Percentiles rank a stretch among this genome's conserved stretches.
These are phyloP conservation scores for Leucocoprinus birnbaumii DNA, from an alignment of 768 basidiomycete species.

Conservation along the genomic window DNA sequence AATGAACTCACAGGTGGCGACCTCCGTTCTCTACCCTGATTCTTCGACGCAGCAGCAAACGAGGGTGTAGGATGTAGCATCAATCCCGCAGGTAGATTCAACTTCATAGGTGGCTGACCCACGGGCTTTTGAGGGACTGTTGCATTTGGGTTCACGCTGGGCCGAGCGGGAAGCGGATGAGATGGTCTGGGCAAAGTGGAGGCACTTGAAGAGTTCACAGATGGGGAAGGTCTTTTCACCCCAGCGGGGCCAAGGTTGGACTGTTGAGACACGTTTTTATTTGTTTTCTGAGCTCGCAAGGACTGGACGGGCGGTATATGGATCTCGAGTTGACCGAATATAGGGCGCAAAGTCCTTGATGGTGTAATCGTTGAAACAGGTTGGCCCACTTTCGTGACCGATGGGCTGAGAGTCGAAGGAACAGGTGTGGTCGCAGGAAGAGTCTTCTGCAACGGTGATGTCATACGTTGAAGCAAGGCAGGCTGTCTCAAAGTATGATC, in stretches of 20 bases:
- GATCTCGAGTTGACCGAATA: not conserved
- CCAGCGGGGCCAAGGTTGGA: no score
- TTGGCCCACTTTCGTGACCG: no score
- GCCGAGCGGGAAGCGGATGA: not conserved
- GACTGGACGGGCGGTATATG: no score
- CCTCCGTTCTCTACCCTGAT: not conserved
- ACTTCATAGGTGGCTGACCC: not conserved
- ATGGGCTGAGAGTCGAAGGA: not conserved
- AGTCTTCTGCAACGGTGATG: not conserved
- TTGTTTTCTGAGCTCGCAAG: no score
- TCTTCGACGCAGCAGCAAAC: not conserved
- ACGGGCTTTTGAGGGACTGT: not conserved
- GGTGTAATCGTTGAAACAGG: not conserved
- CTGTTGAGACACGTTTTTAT: no score
- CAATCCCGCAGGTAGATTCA: not conserved
- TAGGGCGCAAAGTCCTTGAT: not conserved
- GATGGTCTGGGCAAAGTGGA: not conserved
- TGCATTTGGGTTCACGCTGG: not conserved
- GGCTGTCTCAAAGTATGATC: not conserved
- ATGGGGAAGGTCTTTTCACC: no score
- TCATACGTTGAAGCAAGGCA: not conserved
- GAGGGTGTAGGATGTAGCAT: not conserved
- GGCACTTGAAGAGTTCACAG: no score
- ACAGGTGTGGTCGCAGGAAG: not conserved
- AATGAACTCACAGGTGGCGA: conserved; percentile 1